These are phyloP conservation scores for Epichloe hybrida DNA, from an alignment of 2,329 filamentous ascomycete species.

Conservation along the genomic window DNA sequence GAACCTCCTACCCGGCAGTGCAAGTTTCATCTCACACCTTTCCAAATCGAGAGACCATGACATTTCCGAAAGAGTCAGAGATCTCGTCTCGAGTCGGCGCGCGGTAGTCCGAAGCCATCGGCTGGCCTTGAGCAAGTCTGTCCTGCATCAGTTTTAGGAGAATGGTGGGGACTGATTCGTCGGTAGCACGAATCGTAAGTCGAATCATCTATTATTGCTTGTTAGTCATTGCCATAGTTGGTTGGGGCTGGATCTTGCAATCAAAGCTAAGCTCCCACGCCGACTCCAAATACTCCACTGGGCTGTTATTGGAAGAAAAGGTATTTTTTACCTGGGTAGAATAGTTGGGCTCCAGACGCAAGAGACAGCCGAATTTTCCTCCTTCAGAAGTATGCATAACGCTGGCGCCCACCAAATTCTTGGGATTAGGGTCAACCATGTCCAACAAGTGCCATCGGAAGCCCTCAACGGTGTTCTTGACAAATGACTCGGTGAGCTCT, in stretches of 20 bases:
- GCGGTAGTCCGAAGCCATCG: slow-evolving; percentile 25
- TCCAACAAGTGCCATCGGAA: slow-evolving; percentile 83
- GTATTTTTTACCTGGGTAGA: slow-evolving; percentile 62
- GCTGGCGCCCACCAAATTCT: slow-evolving; percentile 86
- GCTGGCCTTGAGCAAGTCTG: slow-evolving; percentile 46
- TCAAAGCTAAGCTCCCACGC: no score
- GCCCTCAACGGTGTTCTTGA: slow-evolving; percentile 60
- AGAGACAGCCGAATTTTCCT: slow-evolving; percentile 86
- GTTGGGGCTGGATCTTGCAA: no score
- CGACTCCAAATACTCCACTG: no score
- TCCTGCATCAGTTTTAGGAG: slow-evolving; percentile 82
- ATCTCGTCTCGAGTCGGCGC: slow-evolving; percentile 36
- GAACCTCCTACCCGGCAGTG: neutral
- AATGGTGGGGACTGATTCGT: slow-evolving; percentile 71
- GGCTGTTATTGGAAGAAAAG: neutral
- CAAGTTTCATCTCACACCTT: neutral
- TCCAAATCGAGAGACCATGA: slow-evolving; percentile 32
- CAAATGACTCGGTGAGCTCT: slow-evolving; percentile 57
- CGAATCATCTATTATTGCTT: slow-evolving; percentile 71
- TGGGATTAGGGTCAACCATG: slow-evolving; percentile 78
- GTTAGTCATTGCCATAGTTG: neutral
- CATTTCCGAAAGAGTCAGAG: slow-evolving; percentile 40
- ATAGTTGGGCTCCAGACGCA: slow-evolving; percentile 92
- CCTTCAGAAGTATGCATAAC: slow-evolving; percentile 69
- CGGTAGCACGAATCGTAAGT: slow-evolving; percentile 83